A percentile compares a stretch with the other conserved stretches of the same genome.
Evolutionary conservation across 169 alveolate species (phyloP).

Genomic region (Cystoisospora suis): DNA sequence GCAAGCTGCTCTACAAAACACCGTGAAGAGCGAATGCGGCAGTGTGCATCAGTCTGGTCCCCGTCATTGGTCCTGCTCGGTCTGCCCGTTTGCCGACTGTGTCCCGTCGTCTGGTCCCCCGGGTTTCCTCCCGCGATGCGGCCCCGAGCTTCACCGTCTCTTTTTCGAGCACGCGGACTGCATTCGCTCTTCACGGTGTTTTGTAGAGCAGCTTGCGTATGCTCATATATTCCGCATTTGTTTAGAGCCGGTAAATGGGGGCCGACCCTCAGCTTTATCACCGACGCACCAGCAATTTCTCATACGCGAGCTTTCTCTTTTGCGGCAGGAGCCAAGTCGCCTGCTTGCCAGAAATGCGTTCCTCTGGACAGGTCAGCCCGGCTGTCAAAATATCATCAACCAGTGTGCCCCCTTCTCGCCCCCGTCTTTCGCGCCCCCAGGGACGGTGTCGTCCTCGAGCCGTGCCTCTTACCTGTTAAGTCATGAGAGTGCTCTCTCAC

Average conservation of each 20-base stretch:
- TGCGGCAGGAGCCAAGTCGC: slow-evolving; percentile 59
- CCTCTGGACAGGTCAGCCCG: slow-evolving; percentile 61
- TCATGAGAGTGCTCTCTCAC: too few species aligned
- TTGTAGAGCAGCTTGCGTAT: slow-evolving; percentile 62
- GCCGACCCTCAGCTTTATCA: slow-evolving; percentile 48
- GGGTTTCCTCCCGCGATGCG: slow-evolving; percentile 14
- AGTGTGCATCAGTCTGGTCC: too few species aligned
- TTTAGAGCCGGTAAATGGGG: slow-evolving; percentile 18
- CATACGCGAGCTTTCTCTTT: slow-evolving; percentile 47
- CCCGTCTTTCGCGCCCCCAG: too few species aligned
- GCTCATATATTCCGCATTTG: slow-evolving; percentile 56
- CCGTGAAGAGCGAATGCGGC: background rate
- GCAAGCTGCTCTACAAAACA: slow-evolving; percentile 62
- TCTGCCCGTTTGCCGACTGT: background rate
- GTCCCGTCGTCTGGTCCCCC: background rate
- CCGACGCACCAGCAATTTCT: slow-evolving; percentile 58
- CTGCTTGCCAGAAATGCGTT: slow-evolving; percentile 55
- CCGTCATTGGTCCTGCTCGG: too few species aligned
- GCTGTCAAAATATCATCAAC: background rate
- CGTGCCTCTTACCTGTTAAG: background rate
- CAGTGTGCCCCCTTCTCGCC: background rate
- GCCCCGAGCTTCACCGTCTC: background rate
- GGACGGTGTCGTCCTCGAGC: background rate
- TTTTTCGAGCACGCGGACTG: slow-evolving; percentile 13
- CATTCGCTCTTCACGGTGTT: slow-evolving; percentile 13